Percentiles rank a stretch among this genome's conserved stretches.
phyloP scores from a whole-genome alignment of 31 red algal genomes.

The Odonthalia washingtoniensis region DNA sequence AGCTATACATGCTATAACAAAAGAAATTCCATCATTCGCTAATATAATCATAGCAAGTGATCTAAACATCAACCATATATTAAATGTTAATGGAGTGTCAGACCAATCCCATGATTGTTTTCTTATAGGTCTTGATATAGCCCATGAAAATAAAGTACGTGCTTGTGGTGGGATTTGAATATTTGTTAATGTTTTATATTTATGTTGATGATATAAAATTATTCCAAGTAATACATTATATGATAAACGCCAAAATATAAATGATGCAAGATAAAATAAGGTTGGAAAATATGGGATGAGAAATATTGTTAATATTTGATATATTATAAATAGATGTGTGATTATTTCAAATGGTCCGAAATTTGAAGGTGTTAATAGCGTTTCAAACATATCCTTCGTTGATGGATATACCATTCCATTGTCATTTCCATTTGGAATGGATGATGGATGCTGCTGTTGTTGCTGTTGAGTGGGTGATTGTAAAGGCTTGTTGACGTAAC shows the following conservation, averaged over 20 bases:
- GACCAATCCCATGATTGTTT: constrained; percentile 55
- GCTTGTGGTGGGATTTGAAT: constrained; percentile 38
- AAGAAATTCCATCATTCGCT: constrained; percentile 95
- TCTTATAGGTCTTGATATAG: constrained; percentile 50
- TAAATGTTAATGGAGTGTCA: constrained; percentile 63
- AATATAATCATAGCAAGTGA: constrained; percentile 83
- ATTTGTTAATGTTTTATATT: constrained; percentile 43
- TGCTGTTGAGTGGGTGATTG: too few species aligned
- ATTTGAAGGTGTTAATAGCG: constrained; percentile 51
- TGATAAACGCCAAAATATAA: constrained; percentile 88
- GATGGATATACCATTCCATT: too few species aligned
- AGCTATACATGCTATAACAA: constrained; percentile 57
- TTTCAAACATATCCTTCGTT: constrained; percentile 79
- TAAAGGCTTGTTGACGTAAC: too few species aligned
- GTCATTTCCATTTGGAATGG: too few species aligned
- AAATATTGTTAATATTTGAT: constrained; percentile 43
- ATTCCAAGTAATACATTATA: constrained; percentile 90
- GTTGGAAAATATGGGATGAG: constrained; percentile 45
- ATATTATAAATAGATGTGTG: constrained; percentile 50
- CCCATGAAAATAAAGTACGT: constrained; percentile 40
- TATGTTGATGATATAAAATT: constrained; percentile 69
- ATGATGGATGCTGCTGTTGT: too few species aligned
- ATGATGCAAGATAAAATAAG: constrained; percentile 60
- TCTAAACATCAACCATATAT: constrained; percentile 90
- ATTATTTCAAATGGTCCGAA: constrained; percentile 75